Percentiles rank a stretch among this genome's conserved stretches.
phyloP scores from a whole-genome alignment of 495 filamentous ascomycete species.

The Tuber melanosporum region DNA sequence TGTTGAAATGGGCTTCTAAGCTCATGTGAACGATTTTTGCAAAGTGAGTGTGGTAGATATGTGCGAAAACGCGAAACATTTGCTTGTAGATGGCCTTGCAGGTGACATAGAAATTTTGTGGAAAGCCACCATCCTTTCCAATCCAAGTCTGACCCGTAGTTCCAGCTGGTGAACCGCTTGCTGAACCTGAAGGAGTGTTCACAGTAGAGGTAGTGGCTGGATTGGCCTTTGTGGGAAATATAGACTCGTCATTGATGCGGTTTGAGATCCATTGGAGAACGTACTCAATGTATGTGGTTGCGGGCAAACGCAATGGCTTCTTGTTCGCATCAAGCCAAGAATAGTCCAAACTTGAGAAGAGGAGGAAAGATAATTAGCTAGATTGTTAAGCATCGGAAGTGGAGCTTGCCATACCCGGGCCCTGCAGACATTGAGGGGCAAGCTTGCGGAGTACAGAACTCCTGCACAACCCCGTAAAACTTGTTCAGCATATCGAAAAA shows the following conservation, averaged over 20 bases:
- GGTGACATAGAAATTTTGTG: conserved; percentile 63
- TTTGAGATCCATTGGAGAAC: conserved; percentile 70
- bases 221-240: conserved; percentile 60
- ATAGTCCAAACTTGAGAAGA: conserved; percentile 56
- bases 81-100: conserved; percentile 71
- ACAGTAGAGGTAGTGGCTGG: conserved; percentile 46
- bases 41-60: conserved; percentile 63
- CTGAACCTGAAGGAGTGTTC: conserved; percentile 45
- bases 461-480: conserved; percentile 40
- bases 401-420: conserved; percentile 47
- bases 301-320: conserved; percentile 52
- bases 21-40: conserved; percentile 60
- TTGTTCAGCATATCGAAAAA: conserved; percentile 43
- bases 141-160: conserved; percentile 54
- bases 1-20: conserved; percentile 64
- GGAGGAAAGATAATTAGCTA: neutral
- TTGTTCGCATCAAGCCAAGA: conserved; percentile 60
- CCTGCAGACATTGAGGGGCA: conserved; percentile 73
- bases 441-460: conserved; percentile 58
- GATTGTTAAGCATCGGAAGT: neutral
- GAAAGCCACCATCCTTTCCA: conserved; percentile 68
- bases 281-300: conserved; percentile 64
- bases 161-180: conserved; percentile 15
- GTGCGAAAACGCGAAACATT: conserved; percentile 75
- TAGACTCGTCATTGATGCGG: conserved; percentile 62